A percentile compares a stretch with the other conserved stretches of the same genome.
Conservation (phyloP, 331 rosid species). For the Pyrus hybrid region DNA sequence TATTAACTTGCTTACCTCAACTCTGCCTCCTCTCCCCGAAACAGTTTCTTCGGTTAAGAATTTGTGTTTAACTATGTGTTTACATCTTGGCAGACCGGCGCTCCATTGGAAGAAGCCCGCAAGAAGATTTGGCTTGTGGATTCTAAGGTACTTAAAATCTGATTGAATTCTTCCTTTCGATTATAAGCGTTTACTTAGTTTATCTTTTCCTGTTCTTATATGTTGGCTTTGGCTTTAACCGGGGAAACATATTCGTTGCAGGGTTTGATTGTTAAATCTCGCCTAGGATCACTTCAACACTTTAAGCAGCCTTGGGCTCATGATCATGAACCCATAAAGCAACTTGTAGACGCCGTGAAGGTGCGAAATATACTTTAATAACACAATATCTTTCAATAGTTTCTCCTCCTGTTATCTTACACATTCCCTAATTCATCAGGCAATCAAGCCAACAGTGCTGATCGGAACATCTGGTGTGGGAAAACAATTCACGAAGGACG, state of each 20-base stretch:
- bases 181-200: neutral
- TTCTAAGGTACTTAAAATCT: constrained; percentile 62
- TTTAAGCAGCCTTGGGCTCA: constrained; percentile 98
- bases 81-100: constrained; percentile 40
- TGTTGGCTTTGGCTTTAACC: neutral
- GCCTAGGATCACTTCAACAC: constrained; percentile 79
- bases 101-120: constrained; percentile 72
- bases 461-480: constrained; percentile 96
- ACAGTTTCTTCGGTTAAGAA: neutral
- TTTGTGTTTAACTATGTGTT: neutral
- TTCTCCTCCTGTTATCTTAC: constrained; percentile 7
- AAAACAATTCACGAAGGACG: constrained; percentile 85
- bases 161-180: neutral
- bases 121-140: constrained; percentile 95
- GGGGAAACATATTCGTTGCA: constrained; percentile 18
- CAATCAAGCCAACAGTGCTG: constrained; percentile 87
- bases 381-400: neutral
- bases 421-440: constrained; percentile 24
- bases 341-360: constrained; percentile 70
- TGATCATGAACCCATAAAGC: constrained; percentile 67
- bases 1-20: constrained; percentile 18
- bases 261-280: constrained; percentile 80
- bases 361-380: constrained; percentile 25
- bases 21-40: neutral
- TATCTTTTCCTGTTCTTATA: neutral